Evolutionary conservation across 148 eudicot species (phyloP).

Genomic region (Nepenthes mirabilis): DNA sequence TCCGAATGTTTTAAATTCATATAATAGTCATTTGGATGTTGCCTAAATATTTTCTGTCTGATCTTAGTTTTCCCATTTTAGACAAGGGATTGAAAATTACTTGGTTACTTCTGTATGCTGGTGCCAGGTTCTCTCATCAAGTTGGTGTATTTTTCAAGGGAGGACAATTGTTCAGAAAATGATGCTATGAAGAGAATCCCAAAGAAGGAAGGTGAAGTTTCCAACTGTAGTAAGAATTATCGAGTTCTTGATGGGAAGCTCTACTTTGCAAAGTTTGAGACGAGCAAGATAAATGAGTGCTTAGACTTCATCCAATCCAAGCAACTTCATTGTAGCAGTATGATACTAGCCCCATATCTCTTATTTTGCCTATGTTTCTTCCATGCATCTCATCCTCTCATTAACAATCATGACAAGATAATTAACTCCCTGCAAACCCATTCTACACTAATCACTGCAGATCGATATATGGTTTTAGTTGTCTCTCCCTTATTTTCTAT

Average conservation of each 20-base stretch:
- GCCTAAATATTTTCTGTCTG: not conserved
- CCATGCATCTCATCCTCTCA: not conserved
- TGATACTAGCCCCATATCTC: conserved; percentile 4
- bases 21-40: not conserved
- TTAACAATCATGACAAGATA: not conserved
- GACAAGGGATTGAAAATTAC: not conserved
- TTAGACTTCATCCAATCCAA: conserved; percentile 67
- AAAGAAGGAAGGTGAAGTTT: conserved; percentile 23
- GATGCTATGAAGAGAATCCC: conserved; percentile 13
- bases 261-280: conserved; percentile 80
- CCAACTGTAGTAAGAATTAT: conserved; percentile 16
- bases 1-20: no score
- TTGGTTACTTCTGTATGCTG: not conserved
- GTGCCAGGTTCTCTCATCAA: conserved; percentile 72
- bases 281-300: conserved; percentile 70
- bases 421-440: not conserved
- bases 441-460: no score
- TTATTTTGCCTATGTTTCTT: conserved; percentile 1
- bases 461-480: no score
- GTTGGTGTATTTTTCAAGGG: conserved; percentile 63
- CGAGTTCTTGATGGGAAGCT: conserved; percentile 48
- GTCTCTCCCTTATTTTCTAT: no score
- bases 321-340: conserved; percentile 52
- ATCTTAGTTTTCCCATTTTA: not conserved
- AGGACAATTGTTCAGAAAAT: conserved; percentile 16